These are phyloP conservation scores for Dendrobium nobile DNA, from an alignment of 106 monocot genomes.

Conservation along the genomic window DNA sequence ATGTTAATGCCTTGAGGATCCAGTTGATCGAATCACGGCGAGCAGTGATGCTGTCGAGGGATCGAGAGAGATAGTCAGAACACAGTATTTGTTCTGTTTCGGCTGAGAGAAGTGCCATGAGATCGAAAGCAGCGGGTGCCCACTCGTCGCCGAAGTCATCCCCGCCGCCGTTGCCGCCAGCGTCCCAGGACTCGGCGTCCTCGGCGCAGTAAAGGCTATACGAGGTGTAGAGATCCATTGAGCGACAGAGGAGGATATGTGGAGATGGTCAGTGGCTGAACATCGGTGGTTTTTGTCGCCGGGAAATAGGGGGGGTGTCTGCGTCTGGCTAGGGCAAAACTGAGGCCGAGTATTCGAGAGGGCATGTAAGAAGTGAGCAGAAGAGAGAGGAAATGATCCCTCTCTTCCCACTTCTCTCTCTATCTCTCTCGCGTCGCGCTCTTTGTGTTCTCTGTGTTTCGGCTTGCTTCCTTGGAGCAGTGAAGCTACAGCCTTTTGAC, in stretches of 20 bases:
- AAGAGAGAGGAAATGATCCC: slow-evolving; percentile 11
- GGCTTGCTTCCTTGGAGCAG: neutral
- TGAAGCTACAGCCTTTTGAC: slow-evolving; percentile 5
- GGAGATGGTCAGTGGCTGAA: neutral
- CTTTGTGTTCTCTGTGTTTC: slow-evolving; percentile 1
- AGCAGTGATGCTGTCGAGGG: slow-evolving; percentile 29
- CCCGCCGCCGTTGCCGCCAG: neutral
- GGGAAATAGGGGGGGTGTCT: neutral
- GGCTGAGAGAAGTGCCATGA: slow-evolving; percentile 26
- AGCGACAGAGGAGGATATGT: neutral
- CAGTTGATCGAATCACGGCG: slow-evolving; percentile 59
- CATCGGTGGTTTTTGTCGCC: neutral
- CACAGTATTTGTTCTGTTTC: slow-evolving; percentile 35
- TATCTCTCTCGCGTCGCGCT: neutral
- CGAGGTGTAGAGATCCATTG: slow-evolving; percentile 1
- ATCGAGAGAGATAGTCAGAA: slow-evolving; percentile 29
- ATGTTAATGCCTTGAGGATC: slow-evolving; percentile 53
- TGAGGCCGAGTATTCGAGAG: neutral
- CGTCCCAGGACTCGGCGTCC: slow-evolving; percentile 18
- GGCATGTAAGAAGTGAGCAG: slow-evolving; percentile 14
- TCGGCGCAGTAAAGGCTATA: slow-evolving; percentile 22
- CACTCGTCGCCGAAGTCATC: slow-evolving; percentile 9
- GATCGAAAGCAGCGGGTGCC: neutral
- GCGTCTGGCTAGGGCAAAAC: neutral
- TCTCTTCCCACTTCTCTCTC: slow-evolving; percentile 13